A percentile compares a stretch with the other conserved stretches of the same genome.
Evolutionary conservation across 768 basidiomycete species (phyloP).

Genomic region (Lentinula lateritia): DNA sequence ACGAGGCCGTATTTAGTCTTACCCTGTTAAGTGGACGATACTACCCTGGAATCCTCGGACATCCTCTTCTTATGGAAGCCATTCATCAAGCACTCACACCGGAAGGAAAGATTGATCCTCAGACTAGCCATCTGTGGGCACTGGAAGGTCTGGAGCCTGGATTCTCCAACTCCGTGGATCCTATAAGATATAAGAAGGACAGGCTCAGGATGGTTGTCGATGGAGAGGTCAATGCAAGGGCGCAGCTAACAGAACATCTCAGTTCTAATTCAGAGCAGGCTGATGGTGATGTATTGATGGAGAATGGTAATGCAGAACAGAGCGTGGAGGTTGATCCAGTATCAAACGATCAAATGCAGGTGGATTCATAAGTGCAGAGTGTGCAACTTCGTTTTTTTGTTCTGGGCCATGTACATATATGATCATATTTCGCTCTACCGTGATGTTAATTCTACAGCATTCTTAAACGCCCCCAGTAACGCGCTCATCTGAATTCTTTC

Average conservation of each 20-base stretch:
- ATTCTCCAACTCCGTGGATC: constrained; percentile 64
- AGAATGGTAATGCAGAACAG: not conserved
- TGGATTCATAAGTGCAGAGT: not conserved
- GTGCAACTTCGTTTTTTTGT: not conserved
- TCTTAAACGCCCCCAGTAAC: constrained; percentile 89
- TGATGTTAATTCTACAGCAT: constrained; percentile 70
- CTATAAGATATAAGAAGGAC: constrained; percentile 47
- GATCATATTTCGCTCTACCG: not conserved
- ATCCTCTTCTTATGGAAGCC: constrained; percentile 47
- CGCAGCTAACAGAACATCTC: constrained; percentile 36
- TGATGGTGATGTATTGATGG: not conserved
- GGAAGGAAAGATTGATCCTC: constrained; percentile 28
- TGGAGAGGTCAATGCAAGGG: constrained; percentile 45
- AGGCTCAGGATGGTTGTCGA: constrained; percentile 58
- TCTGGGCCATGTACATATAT: not conserved
- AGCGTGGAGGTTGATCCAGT: not conserved
- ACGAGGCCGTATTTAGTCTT: constrained; percentile 64
- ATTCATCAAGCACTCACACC: constrained; percentile 34
- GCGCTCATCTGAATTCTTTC: constrained; percentile 95
- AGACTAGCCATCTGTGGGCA: constrained; percentile 56
- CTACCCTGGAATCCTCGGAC: constrained; percentile 65
- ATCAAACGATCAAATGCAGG: not conserved
- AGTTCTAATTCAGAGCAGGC: not conserved
- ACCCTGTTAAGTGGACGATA: constrained; percentile 75
- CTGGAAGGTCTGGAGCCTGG: constrained; percentile 69